phyloP scores from a whole-genome alignment of 1,139 yeast species.

The Yamadazyma buinensis region DNA sequence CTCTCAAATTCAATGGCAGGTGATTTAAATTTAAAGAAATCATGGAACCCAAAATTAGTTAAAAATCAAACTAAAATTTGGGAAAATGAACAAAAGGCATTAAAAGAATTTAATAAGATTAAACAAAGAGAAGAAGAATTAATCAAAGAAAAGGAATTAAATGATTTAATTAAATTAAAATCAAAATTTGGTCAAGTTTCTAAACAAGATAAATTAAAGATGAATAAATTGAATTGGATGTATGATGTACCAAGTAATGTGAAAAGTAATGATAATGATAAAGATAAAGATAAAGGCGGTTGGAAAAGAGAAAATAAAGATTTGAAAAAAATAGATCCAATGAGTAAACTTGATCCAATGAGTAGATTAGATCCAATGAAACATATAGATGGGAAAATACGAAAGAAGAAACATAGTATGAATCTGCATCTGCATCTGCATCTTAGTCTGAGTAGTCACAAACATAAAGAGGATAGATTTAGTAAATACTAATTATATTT shows the following conservation, averaged over 20 bases:
- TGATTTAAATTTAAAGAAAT: constrained; percentile 83
- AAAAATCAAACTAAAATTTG: constrained; percentile 86
- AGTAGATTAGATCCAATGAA: not conserved
- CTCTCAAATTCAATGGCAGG: no score
- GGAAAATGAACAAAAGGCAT: constrained; percentile 75
- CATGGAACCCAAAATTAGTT: constrained; percentile 91
- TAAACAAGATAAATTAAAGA: constrained; percentile 38
- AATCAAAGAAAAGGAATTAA: constrained; percentile 58
- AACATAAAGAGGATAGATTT: not conserved
- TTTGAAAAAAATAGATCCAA: not conserved
- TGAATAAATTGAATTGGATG: constrained; percentile 78
- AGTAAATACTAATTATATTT: constrained; percentile 1
- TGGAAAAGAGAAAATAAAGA: constrained; percentile 23
- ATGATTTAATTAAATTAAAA: constrained; percentile 49
- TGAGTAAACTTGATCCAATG: not conserved
- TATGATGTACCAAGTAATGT: constrained; percentile 46
- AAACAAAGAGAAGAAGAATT: constrained; percentile 65
- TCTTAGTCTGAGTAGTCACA: no score
- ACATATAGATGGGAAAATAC: constrained; percentile 15
- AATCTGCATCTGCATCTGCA: not conserved
- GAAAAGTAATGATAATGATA: not conserved
- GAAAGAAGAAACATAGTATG: not conserved
- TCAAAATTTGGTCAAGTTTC: constrained; percentile 23
- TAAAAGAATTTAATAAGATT: constrained; percentile 65
- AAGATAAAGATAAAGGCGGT: constrained; percentile 21